Evolutionary conservation across 1,284 basidiomycete genomes (phyloP).

Genomic region (Pulveroboletus sp.): DNA sequence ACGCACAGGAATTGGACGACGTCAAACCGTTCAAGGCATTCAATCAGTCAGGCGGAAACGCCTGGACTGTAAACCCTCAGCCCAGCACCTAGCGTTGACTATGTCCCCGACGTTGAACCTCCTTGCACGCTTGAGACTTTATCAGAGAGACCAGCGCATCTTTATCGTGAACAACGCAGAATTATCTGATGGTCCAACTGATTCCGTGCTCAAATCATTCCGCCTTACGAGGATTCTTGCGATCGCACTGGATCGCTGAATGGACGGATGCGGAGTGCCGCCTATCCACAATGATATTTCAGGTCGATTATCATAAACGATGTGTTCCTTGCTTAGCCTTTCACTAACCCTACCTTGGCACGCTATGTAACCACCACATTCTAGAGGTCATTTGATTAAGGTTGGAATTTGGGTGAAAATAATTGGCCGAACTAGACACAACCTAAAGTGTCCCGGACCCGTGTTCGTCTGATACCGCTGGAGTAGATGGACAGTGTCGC

Average conservation of each 20-base stretch:
- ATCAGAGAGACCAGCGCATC: neutral
- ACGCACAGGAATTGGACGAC: neutral
- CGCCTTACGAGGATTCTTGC: neutral
- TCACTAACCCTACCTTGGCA: neutral
- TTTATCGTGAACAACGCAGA: neutral
- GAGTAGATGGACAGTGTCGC: no score
- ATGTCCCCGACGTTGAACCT: no score
- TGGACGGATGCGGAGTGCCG: neutral
- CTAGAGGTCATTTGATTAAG: neutral
- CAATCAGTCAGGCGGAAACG: no score
- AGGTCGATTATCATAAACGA: neutral
- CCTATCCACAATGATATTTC: neutral
- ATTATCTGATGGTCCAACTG: neutral
- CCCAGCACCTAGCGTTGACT: no score
- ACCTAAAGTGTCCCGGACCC: neutral
- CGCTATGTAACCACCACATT: neutral
- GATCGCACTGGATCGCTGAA: neutral
- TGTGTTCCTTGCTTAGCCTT: neutral
- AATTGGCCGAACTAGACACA: no score
- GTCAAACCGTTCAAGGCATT: neutral
- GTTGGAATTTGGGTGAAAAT: neutral
- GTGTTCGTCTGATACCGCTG: no score
- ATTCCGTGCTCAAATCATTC: neutral
- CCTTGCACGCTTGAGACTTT: no score
- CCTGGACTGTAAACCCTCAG: no score